Percentiles rank a stretch among this genome's conserved stretches.
Conservation (phyloP, 2,329 filamentous ascomycete genomes). For the Truncatella angustata region DNA sequence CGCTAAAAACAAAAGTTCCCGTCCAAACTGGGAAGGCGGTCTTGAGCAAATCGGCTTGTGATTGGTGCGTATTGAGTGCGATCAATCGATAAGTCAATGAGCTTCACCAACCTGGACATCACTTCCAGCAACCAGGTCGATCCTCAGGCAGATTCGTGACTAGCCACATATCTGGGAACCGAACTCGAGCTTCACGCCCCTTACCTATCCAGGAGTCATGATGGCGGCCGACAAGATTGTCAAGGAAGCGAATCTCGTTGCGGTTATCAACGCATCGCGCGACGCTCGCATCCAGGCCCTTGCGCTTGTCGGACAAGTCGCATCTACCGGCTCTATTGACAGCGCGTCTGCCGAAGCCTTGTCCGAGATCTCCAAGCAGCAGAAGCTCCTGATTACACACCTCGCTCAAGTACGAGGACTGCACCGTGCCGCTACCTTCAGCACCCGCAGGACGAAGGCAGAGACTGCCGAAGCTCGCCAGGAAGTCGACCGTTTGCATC, state of each 20-base stretch:
- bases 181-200: too few relatives aligned
- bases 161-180: too few relatives aligned
- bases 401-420: conserved; percentile 78
- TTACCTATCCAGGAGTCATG: too few relatives aligned
- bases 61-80: too few relatives aligned
- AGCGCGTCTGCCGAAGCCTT: conserved; percentile 46
- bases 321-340: conserved; percentile 42
- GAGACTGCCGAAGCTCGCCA: conserved; percentile 83
- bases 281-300: conserved; percentile 72
- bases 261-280: conserved; percentile 70
- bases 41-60: too few relatives aligned
- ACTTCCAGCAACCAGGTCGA: neutral
- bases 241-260: conserved; percentile 62
- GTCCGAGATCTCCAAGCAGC: conserved; percentile 66
- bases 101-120: too few relatives aligned
- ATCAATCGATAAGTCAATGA: too few relatives aligned
- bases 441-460: conserved; percentile 81
- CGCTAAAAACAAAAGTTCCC: too few relatives aligned
- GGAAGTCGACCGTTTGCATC: conserved; percentile 86
- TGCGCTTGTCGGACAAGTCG: conserved; percentile 56
- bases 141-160: too few relatives aligned
- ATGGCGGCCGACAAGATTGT: conserved; percentile 61
- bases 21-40: too few relatives aligned
- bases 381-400: conserved; percentile 77
- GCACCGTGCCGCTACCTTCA: conserved; percentile 78